phyloP scores from a whole-genome alignment of 129 eudicot genomes.

The Deinandra increscens region DNA sequence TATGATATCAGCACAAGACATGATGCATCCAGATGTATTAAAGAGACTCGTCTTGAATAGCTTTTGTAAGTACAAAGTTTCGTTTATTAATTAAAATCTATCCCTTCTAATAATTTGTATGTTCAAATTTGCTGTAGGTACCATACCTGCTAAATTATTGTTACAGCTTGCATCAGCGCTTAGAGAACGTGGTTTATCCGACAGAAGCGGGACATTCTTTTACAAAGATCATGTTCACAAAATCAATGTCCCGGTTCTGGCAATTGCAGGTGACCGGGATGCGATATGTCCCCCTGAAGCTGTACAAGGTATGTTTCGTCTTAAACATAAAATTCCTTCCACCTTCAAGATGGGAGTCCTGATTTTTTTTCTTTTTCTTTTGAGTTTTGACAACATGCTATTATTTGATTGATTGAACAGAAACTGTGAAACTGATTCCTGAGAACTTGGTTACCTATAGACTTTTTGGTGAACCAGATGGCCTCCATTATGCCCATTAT shows the following conservation, averaged over 20 bases:
- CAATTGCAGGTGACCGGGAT: slow-evolving; percentile 89
- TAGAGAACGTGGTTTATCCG: slow-evolving; percentile 69
- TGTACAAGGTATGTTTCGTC: slow-evolving; percentile 52
- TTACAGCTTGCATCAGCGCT: slow-evolving; percentile 80
- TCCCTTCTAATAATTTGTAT: neutral
- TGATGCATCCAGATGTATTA: slow-evolving; percentile 90
- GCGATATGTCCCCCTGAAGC: slow-evolving; percentile 97
- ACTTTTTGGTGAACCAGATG: slow-evolving; percentile 72
- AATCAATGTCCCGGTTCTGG: slow-evolving; percentile 68
- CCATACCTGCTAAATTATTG: slow-evolving; percentile 86
- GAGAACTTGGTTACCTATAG: slow-evolving; percentile 70
- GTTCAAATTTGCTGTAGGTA: slow-evolving; percentile 50
- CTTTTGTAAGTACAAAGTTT: slow-evolving; percentile 58
- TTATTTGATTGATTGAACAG: slow-evolving; percentile 40
- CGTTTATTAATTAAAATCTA: too few species aligned
- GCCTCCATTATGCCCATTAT: slow-evolving; percentile 93
- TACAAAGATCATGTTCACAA: slow-evolving; percentile 86
- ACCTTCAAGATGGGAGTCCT: neutral
- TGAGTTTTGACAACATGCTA: neutral
- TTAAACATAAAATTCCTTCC: neutral
- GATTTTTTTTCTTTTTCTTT: too few species aligned
- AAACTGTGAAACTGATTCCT: slow-evolving; percentile 71
- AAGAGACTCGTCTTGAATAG: slow-evolving; percentile 82
- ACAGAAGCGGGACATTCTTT: slow-evolving; percentile 66
- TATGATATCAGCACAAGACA: slow-evolving; percentile 77